Base-by-base conservation (phyloP, 1,139 yeast species). In the Taphrina flavorubra region DNA sequence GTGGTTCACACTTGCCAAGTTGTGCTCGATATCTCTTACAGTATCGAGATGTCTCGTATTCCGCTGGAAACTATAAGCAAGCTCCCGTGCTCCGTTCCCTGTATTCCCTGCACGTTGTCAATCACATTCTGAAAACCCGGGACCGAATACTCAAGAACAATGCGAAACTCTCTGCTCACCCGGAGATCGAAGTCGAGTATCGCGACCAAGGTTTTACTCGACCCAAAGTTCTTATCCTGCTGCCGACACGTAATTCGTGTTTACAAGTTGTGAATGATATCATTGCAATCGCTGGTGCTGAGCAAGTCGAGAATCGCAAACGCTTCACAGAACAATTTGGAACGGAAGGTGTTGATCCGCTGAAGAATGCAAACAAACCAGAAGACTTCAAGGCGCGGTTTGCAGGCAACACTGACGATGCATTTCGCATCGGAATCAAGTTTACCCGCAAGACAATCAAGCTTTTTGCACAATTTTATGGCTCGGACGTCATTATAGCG, bases 171-270 rank as follows among this genome's bases (percentile, higher is more conserved):
- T 80, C 81, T 37, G 81, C 81, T 61, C 59, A 70, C 2, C 71
- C 71, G 7, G 72, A 70, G 5, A 70, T 76, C 73, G 40, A 79
- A 18, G 80, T 82, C 40, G 97, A 91, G 74, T 82, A 84, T 71
- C 81, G 96, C 70, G 99, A 94, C 77, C 99, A 94, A 78, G 98
- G 99, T 16, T 95, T 92, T 76, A 92, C 97, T 0, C 83, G 98
- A 71, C 97, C 99, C 0, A 92, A 92, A 75, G 92, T 89, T 1
- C 80, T 94, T 69, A 86, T 94, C 6, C 79, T 94, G 49, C 80
- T 91, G 61, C 98, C 99, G 8, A 91, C 97, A 0, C 84, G 97
- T 75, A 85, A 92, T 73, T 81, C 89, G 2, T 91, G 96, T 59
- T 86, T 85, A 76, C 86, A 87, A 69, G 82, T 90, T 25, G 86